These are phyloP conservation scores for Daldinia vernicosa DNA, from an alignment of 495 filamentous ascomycete species.

Conservation along the genomic window DNA sequence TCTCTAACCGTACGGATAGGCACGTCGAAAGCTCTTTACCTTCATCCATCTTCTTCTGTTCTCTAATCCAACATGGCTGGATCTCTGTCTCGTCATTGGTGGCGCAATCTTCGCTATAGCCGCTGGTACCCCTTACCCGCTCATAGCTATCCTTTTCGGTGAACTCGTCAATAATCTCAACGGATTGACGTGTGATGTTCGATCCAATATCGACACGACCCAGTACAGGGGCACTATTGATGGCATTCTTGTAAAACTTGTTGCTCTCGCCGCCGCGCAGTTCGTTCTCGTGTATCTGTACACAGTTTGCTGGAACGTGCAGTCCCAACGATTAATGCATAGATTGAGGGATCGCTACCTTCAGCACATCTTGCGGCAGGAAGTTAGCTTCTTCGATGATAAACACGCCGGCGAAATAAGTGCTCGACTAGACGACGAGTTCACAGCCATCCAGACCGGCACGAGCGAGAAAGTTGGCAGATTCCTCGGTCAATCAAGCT, in stretches of 20 bases:
- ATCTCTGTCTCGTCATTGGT: constrained; percentile 55
- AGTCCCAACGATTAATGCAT: constrained; percentile 66
- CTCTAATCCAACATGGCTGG: constrained; percentile 49
- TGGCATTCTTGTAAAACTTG: constrained; percentile 63
- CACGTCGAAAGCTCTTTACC: constrained; percentile 14
- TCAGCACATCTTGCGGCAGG: constrained; percentile 62
- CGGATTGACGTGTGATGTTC: constrained; percentile 54
- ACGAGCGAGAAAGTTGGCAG: constrained; percentile 73
- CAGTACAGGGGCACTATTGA: constrained; percentile 55
- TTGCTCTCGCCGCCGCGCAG: constrained; percentile 68
- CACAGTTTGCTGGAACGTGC: constrained; percentile 65
- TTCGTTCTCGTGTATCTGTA: constrained; percentile 66
- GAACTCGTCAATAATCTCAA: constrained; percentile 72
- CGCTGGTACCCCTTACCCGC: constrained; percentile 70
- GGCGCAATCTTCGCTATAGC: constrained; percentile 63
- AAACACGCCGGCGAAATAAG: constrained; percentile 64
- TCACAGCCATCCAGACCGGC: constrained; percentile 66
- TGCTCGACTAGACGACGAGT: constrained; percentile 64
- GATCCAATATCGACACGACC: constrained; percentile 27
- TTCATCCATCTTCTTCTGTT: constrained; percentile 45
- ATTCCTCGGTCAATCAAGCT: constrained; percentile 62
- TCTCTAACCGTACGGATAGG: neutral
- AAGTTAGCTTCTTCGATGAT: constrained; percentile 66
- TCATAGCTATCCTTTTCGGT: constrained; percentile 73
- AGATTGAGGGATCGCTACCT: constrained; percentile 66